Evolutionary conservation across 352 stramenopile species (phyloP).

Genomic region (Pythium myriotylum): DNA sequence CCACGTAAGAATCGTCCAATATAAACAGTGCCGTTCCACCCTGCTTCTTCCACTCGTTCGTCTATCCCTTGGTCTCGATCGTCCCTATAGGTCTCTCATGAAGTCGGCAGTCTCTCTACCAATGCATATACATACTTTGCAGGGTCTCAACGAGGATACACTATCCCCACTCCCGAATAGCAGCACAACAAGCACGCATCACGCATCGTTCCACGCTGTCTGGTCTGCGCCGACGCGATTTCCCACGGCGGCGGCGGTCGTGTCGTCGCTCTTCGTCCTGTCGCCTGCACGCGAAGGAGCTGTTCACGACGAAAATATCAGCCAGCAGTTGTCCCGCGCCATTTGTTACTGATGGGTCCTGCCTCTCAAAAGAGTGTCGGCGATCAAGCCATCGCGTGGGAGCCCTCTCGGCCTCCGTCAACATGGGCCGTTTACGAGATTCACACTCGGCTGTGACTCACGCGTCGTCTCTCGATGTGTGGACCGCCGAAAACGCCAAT

Average conservation of each 20-base stretch:
- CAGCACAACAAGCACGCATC: no score
- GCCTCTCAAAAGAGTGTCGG: background rate
- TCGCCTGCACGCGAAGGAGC: constrained; percentile 1
- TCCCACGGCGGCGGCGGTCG: background rate
- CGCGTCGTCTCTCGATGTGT: no score
- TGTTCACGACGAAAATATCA: background rate
- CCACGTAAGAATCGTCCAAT: background rate
- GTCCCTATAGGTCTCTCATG: no score
- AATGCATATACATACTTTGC: no score
- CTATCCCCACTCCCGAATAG: no score
- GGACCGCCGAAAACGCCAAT: no score
- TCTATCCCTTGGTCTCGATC: no score
- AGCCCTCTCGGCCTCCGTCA: background rate
- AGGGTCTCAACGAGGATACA: no score
- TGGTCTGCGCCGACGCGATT: background rate
- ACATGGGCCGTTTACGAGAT: background rate
- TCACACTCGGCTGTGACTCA: no score
- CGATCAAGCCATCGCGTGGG: background rate
- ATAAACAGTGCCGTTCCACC: background rate
- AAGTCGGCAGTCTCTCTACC: no score
- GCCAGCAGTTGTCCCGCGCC: background rate
- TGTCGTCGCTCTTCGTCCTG: background rate
- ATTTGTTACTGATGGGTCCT: background rate
- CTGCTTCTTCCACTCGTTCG: no score
- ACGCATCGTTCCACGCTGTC: background rate